Evolutionary conservation across 768 basidiomycete species (phyloP), one percentile per base, ranked within the genome.

Genomic region (Lentinus brumalis): DNA sequence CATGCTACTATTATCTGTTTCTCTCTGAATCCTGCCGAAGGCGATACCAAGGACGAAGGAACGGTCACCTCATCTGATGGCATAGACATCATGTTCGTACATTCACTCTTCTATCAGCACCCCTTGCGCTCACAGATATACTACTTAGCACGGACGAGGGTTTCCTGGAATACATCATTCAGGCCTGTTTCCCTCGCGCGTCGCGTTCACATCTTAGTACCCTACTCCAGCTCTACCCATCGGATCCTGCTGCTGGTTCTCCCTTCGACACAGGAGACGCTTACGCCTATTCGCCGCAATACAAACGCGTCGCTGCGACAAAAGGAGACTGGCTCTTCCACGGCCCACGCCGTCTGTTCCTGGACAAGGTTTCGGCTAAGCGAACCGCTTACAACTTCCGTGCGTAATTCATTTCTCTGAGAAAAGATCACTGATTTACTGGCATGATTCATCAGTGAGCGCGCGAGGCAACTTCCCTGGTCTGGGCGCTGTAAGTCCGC

Each of bases 281-380:
- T 3, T 50, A 50, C 30, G 54, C 46, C 6, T 32, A 58, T 26
- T 54, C 60, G 14, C 65, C 64, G 6, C 62, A 70, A 54, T 70
- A 50, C 59, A 70, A 70, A 60, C 69, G 69, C 16, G 56, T 69
- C 18, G 62, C 68, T 0, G 70, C 70, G 0, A 66, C 70, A 32
- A 59, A 61, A 29, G 70, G 70, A 14, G 70, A 70, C 41, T 60
- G 49, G 47, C 41, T 66, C 7, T 63, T 68, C 26, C 62, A 69
- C 15, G 68, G 62, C 1, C 69, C 68, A 3, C 46, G 68, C 26
- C 60, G 63, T 1, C 26, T 66, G 8, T 61, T 68, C 31, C 12
- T 45, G 9, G n/a, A 46, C 14, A 26, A 51, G 16, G 39, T 49
- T 11, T 46, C 55, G 6, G 49, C 21, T 2, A 54, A 53, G 51